Conservation (phyloP, 1,139 yeast genomes). For the Spencermartinsiella ligniputridi region DNA sequence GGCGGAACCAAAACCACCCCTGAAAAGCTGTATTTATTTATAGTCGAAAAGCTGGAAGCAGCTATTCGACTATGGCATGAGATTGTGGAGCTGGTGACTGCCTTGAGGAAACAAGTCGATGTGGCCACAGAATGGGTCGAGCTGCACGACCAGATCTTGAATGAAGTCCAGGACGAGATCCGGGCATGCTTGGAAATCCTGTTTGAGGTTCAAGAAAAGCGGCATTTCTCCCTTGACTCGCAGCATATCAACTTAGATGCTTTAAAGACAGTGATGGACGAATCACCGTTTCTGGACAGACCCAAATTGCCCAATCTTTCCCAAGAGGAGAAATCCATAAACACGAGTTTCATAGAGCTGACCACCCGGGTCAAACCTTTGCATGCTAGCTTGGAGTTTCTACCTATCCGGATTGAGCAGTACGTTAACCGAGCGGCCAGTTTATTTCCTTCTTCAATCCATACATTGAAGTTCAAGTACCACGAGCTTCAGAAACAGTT, state of each 20-base stretch:
- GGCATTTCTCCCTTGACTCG: slow-evolving; percentile 11
- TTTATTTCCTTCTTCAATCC: slow-evolving; percentile 36
- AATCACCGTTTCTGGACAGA: slow-evolving; percentile 22
- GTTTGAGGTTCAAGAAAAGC: slow-evolving; percentile 32
- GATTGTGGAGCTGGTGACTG: slow-evolving; percentile 38
- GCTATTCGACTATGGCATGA: slow-evolving; percentile 36
- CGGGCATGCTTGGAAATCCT: slow-evolving; percentile 40
- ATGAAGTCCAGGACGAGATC: slow-evolving; percentile 49
- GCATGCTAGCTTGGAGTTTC: slow-evolving; percentile 53
- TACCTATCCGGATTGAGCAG: slow-evolving; percentile 52
- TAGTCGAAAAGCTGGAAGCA: slow-evolving; percentile 22
- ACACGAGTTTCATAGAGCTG: slow-evolving; percentile 31
- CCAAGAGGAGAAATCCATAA: slow-evolving; percentile 31
- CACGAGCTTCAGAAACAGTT: slow-evolving; percentile 40
- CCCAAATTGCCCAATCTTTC: slow-evolving; percentile 26
- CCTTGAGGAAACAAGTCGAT: slow-evolving; percentile 45
- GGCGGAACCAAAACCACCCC: slow-evolving; percentile 16
- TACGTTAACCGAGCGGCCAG: slow-evolving; percentile 36
- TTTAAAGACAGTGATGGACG: slow-evolving; percentile 17
- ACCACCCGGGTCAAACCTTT: slow-evolving; percentile 46
- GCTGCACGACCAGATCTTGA: slow-evolving; percentile 48
- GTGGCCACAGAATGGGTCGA: slow-evolving; percentile 57
- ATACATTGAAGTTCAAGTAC: slow-evolving; percentile 40
- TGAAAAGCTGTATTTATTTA: slow-evolving; percentile 12
- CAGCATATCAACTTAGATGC: slow-evolving; percentile 17